A percentile compares a stretch with the other conserved stretches of the same genome.
These are phyloP conservation scores for Lavandula angustifolia DNA, from an alignment of 257 asterid genomes.

Conservation along the genomic window DNA sequence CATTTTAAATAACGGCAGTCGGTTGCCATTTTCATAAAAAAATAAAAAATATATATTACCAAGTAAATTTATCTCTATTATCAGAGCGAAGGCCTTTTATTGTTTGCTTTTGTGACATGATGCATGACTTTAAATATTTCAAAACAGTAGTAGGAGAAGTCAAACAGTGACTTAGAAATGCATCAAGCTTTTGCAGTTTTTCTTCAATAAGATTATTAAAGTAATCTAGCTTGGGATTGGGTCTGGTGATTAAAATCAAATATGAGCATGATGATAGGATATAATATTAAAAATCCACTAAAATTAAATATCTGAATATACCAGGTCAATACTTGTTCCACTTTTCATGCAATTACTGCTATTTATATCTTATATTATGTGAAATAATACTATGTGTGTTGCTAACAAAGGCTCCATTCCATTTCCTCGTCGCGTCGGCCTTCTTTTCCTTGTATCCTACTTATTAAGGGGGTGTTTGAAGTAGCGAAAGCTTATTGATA, in stretches of 20 bases:
- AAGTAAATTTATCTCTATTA: too few relatives aligned
- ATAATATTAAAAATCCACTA: not conserved
- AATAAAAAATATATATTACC: too few relatives aligned
- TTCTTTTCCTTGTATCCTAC: too few relatives aligned
- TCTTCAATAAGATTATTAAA: not conserved
- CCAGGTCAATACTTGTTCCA: slow-evolving; percentile 35
- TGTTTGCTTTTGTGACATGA: not conserved
- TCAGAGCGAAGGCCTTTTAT: too few relatives aligned
- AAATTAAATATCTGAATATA: slow-evolving; percentile 5
- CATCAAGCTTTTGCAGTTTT: not conserved
- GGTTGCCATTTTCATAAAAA: too few relatives aligned
- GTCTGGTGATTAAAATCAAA: slow-evolving; percentile 1
- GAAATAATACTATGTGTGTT: not conserved
- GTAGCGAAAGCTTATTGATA: too few relatives aligned
- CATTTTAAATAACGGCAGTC: too few relatives aligned
- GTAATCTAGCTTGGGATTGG: not conserved
- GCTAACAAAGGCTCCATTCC: too few relatives aligned
- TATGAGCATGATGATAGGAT: not conserved
- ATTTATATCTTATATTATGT: too few relatives aligned
- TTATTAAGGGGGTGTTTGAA: too few relatives aligned
- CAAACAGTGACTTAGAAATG: not conserved
- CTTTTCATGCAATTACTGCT: slow-evolving; percentile 27
- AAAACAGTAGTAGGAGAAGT: not conserved
- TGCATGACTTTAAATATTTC: not conserved
- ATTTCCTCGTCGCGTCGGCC: too few relatives aligned